Evolutionary conservation across 306 rosid species (phyloP).

Genomic region (Dalbergia oliveri): DNA sequence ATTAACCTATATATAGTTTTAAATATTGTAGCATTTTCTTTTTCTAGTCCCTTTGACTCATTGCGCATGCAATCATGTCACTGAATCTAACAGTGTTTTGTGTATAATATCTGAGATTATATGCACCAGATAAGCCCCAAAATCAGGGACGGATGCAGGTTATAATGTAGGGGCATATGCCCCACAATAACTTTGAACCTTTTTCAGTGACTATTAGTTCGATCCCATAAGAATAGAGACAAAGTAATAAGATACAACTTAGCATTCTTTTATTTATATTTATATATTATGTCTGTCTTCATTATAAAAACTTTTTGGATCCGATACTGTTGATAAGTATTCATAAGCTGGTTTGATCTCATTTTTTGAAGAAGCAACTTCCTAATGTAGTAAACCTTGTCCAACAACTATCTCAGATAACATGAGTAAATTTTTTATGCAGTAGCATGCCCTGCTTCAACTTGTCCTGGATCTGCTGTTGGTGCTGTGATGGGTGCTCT

Average conservation of each 20-base stretch:
- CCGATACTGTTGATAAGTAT: background rate
- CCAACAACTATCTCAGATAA: conserved; percentile 15
- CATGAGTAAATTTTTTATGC: conserved; percentile 38
- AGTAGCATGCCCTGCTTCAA: conserved; percentile 68
- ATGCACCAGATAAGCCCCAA: background rate
- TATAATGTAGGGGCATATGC: no score
- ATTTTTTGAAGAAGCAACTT: background rate
- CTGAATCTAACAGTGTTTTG: background rate
- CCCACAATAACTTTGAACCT: no score
- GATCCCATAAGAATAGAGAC: no score
- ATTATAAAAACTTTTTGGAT: no score
- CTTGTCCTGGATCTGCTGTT: conserved; percentile 70
- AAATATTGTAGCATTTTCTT: background rate
- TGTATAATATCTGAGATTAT: background rate
- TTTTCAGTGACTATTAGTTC: no score
- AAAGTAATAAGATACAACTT: no score
- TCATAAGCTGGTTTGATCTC: background rate
- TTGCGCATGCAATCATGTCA: conserved; percentile 10
- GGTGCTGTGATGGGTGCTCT: conserved; percentile 62
- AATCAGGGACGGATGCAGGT: no score
- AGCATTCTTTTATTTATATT: no score
- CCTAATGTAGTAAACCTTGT: background rate
- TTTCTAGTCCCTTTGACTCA: conserved; percentile 6
- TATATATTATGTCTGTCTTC: no score
- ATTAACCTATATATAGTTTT: background rate